Evolutionary conservation across 768 basidiomycete species (phyloP).

Genomic region (Calocybe indica): DNA sequence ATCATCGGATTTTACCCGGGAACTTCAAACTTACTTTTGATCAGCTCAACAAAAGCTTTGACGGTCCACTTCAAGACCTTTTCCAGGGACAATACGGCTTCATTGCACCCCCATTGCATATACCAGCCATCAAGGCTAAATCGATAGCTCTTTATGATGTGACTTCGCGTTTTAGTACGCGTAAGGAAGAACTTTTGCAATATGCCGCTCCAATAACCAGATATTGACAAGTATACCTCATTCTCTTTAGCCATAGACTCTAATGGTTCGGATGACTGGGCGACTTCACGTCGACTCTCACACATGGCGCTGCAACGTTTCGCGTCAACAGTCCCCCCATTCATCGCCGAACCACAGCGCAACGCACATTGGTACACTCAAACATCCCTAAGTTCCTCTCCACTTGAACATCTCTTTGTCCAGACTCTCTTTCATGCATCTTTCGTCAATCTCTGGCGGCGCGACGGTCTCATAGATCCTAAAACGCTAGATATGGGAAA

Average conservation of each 20-base stretch:
- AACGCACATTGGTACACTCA: too few relatives aligned
- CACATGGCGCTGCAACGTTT: conserved; percentile 41
- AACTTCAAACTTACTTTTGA: conserved; percentile 8
- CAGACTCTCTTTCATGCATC: conserved; percentile 46
- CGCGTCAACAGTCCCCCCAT: conserved; percentile 21
- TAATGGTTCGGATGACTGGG: conserved; percentile 21
- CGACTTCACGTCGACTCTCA: conserved; percentile 17
- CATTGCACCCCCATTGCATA: conserved; percentile 17
- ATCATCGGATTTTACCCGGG: conserved; percentile 1
- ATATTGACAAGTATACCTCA: conserved; percentile 6
- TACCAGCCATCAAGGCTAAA: conserved; percentile 42
- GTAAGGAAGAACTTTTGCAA: conserved; percentile 20
- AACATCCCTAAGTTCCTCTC: too few relatives aligned
- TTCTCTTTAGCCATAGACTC: conserved; percentile 28
- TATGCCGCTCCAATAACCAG: conserved; percentile 2
- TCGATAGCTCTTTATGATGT: conserved; percentile 49
- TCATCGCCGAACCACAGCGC: not conserved
- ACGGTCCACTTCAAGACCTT: conserved; percentile 15
- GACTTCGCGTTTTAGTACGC: conserved; percentile 35
- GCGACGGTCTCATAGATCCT: conserved; percentile 30
- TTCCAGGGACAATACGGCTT: conserved; percentile 19
- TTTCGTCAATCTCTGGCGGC: conserved; percentile 41
- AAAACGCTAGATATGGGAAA: conserved; percentile 39
- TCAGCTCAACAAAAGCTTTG: conserved; percentile 7
- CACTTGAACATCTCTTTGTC: conserved; percentile 9